Percentiles rank a stretch among this genome's conserved stretches.
These are phyloP conservation scores for Beauveria pseudobassiana DNA, from an alignment of 2,329 filamentous ascomycete genomes.

Conservation along the genomic window DNA sequence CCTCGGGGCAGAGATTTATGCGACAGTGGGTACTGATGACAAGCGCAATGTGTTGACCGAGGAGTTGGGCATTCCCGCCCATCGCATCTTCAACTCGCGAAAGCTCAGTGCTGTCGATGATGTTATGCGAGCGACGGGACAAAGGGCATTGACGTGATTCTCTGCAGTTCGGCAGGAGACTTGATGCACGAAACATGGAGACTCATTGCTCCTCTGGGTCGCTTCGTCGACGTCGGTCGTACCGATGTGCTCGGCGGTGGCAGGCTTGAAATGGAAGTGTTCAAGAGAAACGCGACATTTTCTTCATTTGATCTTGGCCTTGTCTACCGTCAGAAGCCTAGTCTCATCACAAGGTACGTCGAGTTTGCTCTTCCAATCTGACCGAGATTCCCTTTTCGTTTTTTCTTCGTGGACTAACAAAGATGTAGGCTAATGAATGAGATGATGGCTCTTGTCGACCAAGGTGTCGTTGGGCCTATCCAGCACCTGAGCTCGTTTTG, in stretches of 20 bases:
- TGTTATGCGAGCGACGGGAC: slow-evolving; percentile 19
- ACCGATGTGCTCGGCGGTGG: slow-evolving; percentile 25
- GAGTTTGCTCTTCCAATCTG: background rate
- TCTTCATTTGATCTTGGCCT: slow-evolving; percentile 29
- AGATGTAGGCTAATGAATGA: background rate
- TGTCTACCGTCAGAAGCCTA: background rate
- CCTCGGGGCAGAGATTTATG: slow-evolving; percentile 29
- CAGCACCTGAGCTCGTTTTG: slow-evolving; percentile 13
- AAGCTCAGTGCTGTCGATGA: slow-evolving; percentile 21
- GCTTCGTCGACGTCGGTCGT: slow-evolving; percentile 29
- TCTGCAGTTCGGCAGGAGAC: slow-evolving; percentile 24
- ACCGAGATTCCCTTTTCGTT: background rate
- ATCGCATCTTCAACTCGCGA: slow-evolving; percentile 27
- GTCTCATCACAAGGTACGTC: background rate
- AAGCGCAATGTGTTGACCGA: slow-evolving; percentile 23
- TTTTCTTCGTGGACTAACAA: background rate
- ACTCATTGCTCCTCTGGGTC: slow-evolving; percentile 25
- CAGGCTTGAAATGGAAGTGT: slow-evolving; percentile 29
- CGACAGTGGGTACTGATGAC: slow-evolving; percentile 24
- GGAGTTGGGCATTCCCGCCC: slow-evolving; percentile 21
- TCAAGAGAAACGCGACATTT: slow-evolving; percentile 27
- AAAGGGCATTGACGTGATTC: slow-evolving; percentile 25
- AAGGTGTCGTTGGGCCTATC: slow-evolving; percentile 17
- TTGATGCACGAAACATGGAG: slow-evolving; percentile 23
- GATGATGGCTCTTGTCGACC: slow-evolving; percentile 19